phyloP scores from a whole-genome alignment of 495 filamentous ascomycete genomes.

The Venustampulla echinocandica region DNA sequence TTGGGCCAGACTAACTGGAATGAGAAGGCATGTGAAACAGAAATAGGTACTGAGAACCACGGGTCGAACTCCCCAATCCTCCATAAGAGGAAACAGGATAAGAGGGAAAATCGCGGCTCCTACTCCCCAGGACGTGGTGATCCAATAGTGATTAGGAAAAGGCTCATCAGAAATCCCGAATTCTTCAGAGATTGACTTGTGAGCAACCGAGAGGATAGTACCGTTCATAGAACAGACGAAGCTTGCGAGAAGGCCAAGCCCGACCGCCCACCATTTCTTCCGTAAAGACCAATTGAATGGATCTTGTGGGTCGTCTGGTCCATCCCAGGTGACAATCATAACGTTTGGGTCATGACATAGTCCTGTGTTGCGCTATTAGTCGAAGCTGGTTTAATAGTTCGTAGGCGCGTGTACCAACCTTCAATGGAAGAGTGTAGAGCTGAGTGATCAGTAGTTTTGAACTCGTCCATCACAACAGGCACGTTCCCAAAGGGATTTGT shows the following conservation, averaged over 20 bases:
- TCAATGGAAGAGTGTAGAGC: background rate
- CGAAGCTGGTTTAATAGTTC: background rate
- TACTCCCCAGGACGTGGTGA: slow-evolving; percentile 39
- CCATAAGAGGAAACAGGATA: slow-evolving; percentile 43
- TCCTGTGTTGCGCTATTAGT: background rate
- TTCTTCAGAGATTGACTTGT: slow-evolving; percentile 28
- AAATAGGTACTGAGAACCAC: slow-evolving; percentile 39
- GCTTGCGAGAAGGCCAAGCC: background rate
- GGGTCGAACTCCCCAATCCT: slow-evolving; percentile 39
- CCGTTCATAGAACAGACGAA: slow-evolving; percentile 27
- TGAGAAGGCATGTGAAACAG: slow-evolving; percentile 47
- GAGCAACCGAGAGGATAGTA: slow-evolving; percentile 37
- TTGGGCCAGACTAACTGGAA: slow-evolving; percentile 39
- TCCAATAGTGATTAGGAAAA: slow-evolving; percentile 47
- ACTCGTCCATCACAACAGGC: background rate
- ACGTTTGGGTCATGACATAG: background rate
- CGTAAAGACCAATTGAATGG: slow-evolving; percentile 46
- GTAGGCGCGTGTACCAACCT: background rate
- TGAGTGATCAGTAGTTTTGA: background rate
- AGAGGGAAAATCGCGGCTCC: slow-evolving; percentile 40
- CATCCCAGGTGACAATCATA: slow-evolving; percentile 42
- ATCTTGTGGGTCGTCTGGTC: slow-evolving; percentile 46
- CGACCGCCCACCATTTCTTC: background rate
- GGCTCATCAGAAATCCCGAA: slow-evolving; percentile 37
- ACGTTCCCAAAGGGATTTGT: background rate